Evolutionary conservation across 768 basidiomycete genomes (phyloP).

Genomic region (Leccinum rimulosum): DNA sequence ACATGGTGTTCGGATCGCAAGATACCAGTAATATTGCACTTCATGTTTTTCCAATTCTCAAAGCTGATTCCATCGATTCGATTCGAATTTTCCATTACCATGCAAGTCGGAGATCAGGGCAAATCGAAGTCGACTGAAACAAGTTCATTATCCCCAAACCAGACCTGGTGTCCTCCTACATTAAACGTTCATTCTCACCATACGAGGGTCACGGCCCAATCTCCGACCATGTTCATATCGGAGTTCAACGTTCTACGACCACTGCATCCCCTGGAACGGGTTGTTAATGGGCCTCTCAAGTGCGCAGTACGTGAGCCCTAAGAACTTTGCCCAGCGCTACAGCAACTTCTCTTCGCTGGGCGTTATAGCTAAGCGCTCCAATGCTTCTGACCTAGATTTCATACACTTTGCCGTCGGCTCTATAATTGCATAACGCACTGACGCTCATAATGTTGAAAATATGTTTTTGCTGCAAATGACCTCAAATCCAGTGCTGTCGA

Average conservation of each 20-base stretch:
- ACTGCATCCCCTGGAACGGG: neutral
- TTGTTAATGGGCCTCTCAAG: neutral
- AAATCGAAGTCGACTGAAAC: neutral
- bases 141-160: neutral
- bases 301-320: neutral
- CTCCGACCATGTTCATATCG: neutral
- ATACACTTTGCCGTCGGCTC: neutral
- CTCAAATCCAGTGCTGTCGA: neutral
- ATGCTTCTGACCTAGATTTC: neutral
- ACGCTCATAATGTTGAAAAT: neutral
- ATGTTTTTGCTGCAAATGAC: neutral
- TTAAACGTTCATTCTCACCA: neutral
- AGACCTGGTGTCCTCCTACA: neutral
- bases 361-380: neutral
- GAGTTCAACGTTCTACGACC: neutral
- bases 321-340: neutral
- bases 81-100: neutral
- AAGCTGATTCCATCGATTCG: neutral
- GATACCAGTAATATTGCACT: constrained; percentile 14
- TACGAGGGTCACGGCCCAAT: neutral
- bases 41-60: neutral
- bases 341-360: neutral
- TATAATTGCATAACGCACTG: neutral
- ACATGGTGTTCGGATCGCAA: neutral
- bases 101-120: constrained; percentile 4